These are phyloP conservation scores for Fusarium cicatricum DNA, from an alignment of 2,329 filamentous ascomycete genomes.

Conservation along the genomic window DNA sequence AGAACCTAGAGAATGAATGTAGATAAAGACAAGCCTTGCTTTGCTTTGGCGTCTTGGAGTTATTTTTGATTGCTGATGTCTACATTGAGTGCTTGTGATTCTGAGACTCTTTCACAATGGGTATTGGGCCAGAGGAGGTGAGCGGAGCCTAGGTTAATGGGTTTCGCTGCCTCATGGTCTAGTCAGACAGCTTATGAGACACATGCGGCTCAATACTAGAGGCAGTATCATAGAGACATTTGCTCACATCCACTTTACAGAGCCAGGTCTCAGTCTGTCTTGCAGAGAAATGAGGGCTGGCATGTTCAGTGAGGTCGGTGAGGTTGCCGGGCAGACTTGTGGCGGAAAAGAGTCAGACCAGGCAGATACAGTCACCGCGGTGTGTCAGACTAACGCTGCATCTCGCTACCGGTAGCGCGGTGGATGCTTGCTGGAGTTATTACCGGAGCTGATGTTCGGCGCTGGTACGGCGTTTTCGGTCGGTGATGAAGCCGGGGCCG, in stretches of 20 bases:
- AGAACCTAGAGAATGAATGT: constrained; percentile 13
- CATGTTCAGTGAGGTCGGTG: background rate
- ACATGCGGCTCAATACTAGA: background rate
- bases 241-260: background rate
- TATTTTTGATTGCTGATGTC: constrained; percentile 13
- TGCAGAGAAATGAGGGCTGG: background rate
- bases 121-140: background rate
- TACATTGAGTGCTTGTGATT: background rate
- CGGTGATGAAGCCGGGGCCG: constrained; percentile 12
- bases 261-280: background rate
- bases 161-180: too few species aligned
- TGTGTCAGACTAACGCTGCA: constrained; percentile 13
- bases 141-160: background rate
- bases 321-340: constrained; percentile 9
- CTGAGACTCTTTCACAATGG: background rate
- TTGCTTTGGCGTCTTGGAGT: constrained; percentile 29
- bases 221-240: background rate
- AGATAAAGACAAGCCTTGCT: constrained; percentile 30
- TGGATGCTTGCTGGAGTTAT: constrained; percentile 2
- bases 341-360: background rate
- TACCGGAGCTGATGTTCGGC: background rate
- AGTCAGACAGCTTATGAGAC: background rate
- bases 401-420: background rate
- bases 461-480: background rate
- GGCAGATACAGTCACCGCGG: background rate